Evolutionary conservation across 805 yeast species (phyloP).

Genomic region (Candida tammaniensis): DNA sequence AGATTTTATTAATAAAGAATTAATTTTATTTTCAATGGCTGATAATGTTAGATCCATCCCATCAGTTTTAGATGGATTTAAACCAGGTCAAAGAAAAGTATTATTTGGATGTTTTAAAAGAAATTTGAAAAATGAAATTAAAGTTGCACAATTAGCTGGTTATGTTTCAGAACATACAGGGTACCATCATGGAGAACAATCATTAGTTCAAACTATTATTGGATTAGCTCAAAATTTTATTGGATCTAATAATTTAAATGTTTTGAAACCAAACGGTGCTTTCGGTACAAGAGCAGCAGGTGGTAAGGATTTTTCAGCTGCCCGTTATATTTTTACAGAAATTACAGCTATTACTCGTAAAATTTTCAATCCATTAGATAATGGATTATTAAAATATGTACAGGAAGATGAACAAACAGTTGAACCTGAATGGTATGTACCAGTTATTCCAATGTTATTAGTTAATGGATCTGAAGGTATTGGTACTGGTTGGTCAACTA

Average conservation of each 20-base stretch:
- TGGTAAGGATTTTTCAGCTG: constrained; percentile 98
- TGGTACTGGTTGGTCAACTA: constrained; percentile 98
- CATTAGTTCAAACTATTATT: constrained; percentile 85
- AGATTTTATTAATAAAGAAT: constrained; percentile 92
- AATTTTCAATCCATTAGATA: constrained; percentile 78
- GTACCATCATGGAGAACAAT: constrained; percentile 92
- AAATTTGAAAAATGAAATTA: constrained; percentile 72
- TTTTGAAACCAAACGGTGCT: constrained; percentile 87
- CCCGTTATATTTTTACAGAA: constrained; percentile 93
- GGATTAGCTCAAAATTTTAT: constrained; percentile 94
- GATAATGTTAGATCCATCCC: constrained; percentile 96
- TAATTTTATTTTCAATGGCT: constrained; percentile 93
- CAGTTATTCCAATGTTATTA: constrained; percentile 90
- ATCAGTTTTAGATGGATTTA: constrained; percentile 88
- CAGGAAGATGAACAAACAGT: constrained; percentile 93
- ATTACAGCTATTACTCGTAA: constrained; percentile 70
- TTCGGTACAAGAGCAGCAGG: constrained; percentile 96
- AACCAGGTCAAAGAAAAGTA: constrained; percentile 96
- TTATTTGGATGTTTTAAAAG: constrained; percentile 83
- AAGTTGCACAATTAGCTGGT: constrained; percentile 89
- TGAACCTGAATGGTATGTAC: constrained; percentile 94
- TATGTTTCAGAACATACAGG: constrained; percentile 85
- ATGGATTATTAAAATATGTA: constrained; percentile 70
- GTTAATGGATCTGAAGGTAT: constrained; percentile 98
- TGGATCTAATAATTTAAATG: constrained; percentile 85